Evolutionary conservation across 768 basidiomycete species (phyloP), one percentile per base, ranked within the genome.

Genomic region (Mycena alexandri): DNA sequence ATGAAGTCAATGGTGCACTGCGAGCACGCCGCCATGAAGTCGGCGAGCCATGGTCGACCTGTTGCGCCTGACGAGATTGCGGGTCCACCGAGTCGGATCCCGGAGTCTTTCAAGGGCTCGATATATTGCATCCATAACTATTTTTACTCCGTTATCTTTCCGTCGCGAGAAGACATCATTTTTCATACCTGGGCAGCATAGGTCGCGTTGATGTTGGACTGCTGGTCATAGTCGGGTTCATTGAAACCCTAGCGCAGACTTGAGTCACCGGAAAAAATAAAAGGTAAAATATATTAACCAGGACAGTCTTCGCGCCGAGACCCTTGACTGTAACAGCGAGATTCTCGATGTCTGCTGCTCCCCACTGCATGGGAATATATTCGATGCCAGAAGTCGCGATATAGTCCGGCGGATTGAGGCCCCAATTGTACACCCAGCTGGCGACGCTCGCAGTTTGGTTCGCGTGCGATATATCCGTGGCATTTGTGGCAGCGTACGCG

Each of bases 391-490:
- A 83, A 22, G 79, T 75, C 2, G 78, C 81, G 33, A 87, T 72
- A 69, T 84, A 82, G 22, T 72, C 75, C n/a, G 84, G 81, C 12
- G 83, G 82, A 24, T 77, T 70, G 50, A 78, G 80, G 4, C 82
- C 81, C 93, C 85, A 86, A 72, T 85, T 82, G 68, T 86, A 93
- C 21, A 88, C 70, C 85, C 85, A 86, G 43, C 77, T 80, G 34
- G 82, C 79, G 16, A 80, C 74, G 63, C 83, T 82, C 22, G 79
- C 75, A 2, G 83, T 80, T 57, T 83, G 81, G 65, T 86, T 86
- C 52, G 82, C 81, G 58, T 84, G 82, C 47, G 76, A 65, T 41
- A 86, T 74, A 69, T 86, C 85, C 6, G 62, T 47, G 12, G n/a
- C 77, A 47, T 81, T 78, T 12, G 76, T 77, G 12, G 80, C 77